Percentiles rank a stretch among this genome's conserved stretches.
phyloP scores from a whole-genome alignment of 345 rosid genomes.

The Brassica napus region DNA sequence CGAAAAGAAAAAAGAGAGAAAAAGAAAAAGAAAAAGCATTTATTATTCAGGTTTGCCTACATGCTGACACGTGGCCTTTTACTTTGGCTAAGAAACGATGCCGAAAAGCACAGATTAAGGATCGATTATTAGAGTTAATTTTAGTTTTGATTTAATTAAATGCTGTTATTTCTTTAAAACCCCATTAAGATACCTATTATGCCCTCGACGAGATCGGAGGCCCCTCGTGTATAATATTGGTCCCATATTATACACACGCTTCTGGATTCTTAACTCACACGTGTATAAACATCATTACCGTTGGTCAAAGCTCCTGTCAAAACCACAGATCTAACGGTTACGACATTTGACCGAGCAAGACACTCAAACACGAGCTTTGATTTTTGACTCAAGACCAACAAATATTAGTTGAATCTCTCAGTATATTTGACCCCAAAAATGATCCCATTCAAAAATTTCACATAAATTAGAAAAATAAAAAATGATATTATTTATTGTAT shows the following conservation, averaged over 20 bases:
- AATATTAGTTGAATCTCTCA: neutral
- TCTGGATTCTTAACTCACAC: conserved; percentile 31
- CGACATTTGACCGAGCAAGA: neutral
- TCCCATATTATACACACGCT: conserved; percentile 35
- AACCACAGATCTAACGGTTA: neutral
- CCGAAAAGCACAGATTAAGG: too few relatives aligned
- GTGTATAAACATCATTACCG: conserved; percentile 20
- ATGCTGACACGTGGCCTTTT: too few relatives aligned
- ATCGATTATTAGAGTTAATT: too few relatives aligned
- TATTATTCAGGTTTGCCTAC: too few relatives aligned
- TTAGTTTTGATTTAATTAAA: too few relatives aligned
- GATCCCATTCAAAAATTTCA: neutral
- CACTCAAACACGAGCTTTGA: neutral
- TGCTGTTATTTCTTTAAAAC: too few relatives aligned
- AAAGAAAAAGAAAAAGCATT: too few relatives aligned
- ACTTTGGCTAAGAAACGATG: too few relatives aligned
- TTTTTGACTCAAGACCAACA: neutral
- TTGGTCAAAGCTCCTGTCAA: conserved; percentile 22
- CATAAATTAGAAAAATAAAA: too few relatives aligned
- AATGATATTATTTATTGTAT: too few relatives aligned
- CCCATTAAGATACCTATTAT: too few relatives aligned
- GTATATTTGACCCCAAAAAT: neutral
- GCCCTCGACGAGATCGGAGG: conserved; percentile 17
- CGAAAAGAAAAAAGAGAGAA: too few relatives aligned
- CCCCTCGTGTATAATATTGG: conserved; percentile 31